Evolutionary conservation across 139 green algal genomes (phyloP), one percentile per base, ranked within the genome.

Genomic region (Deuterostichococcus epilithicus): DNA sequence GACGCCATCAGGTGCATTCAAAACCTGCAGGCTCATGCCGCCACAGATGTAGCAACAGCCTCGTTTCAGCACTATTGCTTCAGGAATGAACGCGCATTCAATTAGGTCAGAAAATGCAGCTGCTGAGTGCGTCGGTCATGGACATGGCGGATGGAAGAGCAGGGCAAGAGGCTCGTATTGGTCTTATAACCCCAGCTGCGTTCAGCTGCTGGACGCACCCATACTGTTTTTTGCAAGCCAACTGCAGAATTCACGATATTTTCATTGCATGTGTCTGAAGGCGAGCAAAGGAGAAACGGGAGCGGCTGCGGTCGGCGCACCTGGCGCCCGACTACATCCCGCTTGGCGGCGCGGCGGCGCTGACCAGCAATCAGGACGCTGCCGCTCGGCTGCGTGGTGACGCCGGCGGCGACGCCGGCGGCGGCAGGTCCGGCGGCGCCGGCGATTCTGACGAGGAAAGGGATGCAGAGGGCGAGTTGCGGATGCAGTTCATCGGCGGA

Each of bases 291-390:
- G 87, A 84, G 15, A 92, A 92, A 76, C 80, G 92, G n/a, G 92
- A 94, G 79, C 82, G 87, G 33, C 72, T 95, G 39, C 81, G 91
- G 2, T 82, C 86, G 47, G 90, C 87, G 6, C 87, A 91, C 71
- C 74, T 91, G 5, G 91, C 91, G 0, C 90, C 90, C 1, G 90
- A 96, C 83, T 97, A 96, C 68, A 69, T 95, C 1, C 88, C 89
- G 8, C 74, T 91, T 22, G 73, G 73, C 42, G 39, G 39, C 28
- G 39, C 35, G 1, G 68, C 37, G 6, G 70, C 70, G 26, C 70
- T 66, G 39, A 75, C n/a, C 39, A 38, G 37, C 42, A 75, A 75
- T 37, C 69, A 73, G 76, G 76, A 74, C 18, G 63, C 33, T 52
- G 63, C 34, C 39, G 23, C 44, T 35, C 66, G 37, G 34, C 42